phyloP scores from a whole-genome alignment of 2,329 filamentous ascomycete genomes.

The Colletotrichum acutatum region DNA sequence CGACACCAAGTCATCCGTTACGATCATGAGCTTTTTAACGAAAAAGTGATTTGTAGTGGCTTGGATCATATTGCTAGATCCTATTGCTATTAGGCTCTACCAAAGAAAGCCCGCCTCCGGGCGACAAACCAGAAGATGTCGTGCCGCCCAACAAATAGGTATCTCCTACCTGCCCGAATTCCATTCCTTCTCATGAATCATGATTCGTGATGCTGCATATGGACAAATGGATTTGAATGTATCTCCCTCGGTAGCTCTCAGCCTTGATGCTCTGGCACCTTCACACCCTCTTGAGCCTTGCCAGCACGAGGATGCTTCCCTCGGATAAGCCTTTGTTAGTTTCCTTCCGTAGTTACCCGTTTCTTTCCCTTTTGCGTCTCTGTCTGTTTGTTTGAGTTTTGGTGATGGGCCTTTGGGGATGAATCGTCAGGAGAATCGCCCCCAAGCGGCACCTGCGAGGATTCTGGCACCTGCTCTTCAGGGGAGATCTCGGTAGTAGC shows the following conservation, averaged over 20 bases:
- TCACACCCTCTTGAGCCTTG: background rate
- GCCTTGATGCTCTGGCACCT: background rate
- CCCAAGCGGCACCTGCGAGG: background rate
- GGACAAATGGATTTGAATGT: background rate
- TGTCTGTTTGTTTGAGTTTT: background rate
- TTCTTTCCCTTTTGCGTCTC: background rate
- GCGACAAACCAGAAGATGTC: background rate
- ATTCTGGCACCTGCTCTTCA: background rate
- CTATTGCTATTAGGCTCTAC: background rate
- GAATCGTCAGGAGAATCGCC: background rate
- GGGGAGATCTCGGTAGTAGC: background rate
- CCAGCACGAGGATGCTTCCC: background rate
- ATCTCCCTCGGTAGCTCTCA: background rate
- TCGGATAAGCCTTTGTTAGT: background rate
- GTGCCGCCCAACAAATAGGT: background rate
- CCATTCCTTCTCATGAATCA: background rate
- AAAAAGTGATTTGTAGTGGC: background rate
- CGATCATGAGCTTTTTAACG: background rate
- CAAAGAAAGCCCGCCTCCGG: background rate
- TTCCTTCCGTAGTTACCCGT: background rate
- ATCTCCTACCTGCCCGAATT: background rate
- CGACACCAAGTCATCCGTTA: background rate
- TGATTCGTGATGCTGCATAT: conserved; percentile 8
- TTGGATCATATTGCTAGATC: background rate
- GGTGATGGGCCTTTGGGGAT: background rate